A percentile compares a stretch with the other conserved stretches of the same genome.
phyloP scores from a whole-genome alignment of 2,329 filamentous ascomycete genomes.

The Biscogniauxia mediterranea region DNA sequence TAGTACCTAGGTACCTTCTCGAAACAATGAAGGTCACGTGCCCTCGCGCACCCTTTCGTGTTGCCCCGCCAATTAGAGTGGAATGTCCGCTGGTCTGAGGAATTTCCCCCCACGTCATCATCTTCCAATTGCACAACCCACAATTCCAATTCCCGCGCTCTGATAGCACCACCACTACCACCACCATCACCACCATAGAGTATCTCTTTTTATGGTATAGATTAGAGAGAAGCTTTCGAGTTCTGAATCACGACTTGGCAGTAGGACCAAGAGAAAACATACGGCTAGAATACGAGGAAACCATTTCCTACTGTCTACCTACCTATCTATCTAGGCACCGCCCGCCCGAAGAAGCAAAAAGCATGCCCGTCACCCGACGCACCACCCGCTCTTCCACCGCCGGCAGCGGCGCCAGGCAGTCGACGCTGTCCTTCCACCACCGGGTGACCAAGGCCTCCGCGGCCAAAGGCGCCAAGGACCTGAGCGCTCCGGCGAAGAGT shows the following conservation, averaged over 20 bases:
- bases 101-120: constrained; percentile 29
- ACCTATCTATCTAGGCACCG: too few species aligned
- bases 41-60: constrained; percentile 45
- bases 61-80: constrained; percentile 52
- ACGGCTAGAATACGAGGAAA: too few species aligned
- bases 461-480: constrained; percentile 45
- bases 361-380: constrained; percentile 50
- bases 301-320: too few species aligned
- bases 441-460: constrained; percentile 53
- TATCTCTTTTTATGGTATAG: too few species aligned
- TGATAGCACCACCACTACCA: neutral
- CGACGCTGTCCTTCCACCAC: constrained; percentile 58
- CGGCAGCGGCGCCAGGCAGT: constrained; percentile 42
- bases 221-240: too few species aligned
- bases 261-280: neutral
- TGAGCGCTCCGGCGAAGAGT: constrained; percentile 35
- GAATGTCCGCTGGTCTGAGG: constrained; percentile 7
- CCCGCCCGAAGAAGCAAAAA: constrained; percentile 1
- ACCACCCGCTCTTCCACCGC: constrained; percentile 39
- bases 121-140: neutral
- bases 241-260: neutral
- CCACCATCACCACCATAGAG: constrained; percentile 7
- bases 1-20: too few species aligned
- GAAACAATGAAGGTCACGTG: constrained; percentile 41
- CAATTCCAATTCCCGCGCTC: neutral